phyloP scores from a whole-genome alignment of 2,329 filamentous ascomycete species.

The Fusarium fujikuroi region DNA sequence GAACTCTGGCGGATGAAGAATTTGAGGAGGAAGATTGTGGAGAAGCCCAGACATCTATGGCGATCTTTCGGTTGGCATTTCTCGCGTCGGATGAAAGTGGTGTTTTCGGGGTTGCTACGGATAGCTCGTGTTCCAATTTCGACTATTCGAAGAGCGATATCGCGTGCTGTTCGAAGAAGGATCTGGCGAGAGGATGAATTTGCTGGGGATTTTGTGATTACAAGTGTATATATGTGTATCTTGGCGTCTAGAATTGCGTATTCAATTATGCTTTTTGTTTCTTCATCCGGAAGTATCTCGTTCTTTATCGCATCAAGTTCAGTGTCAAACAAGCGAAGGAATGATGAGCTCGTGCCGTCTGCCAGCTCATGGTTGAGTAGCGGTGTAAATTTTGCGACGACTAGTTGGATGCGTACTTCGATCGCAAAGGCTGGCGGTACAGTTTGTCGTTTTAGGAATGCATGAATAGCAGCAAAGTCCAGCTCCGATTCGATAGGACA shows the following conservation, averaged over 20 bases:
- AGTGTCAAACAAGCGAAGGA: conserved; percentile 25
- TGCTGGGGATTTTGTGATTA: conserved; percentile 10
- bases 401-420: conserved; percentile 23
- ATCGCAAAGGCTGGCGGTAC: conserved; percentile 6
- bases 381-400: conserved; percentile 29
- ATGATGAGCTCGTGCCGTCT: conserved; percentile 15
- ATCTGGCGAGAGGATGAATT: conserved; percentile 22
- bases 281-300: neutral
- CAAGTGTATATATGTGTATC: conserved; percentile 27
- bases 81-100: neutral
- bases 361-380: conserved; percentile 21
- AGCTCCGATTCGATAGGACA: conserved; percentile 26
- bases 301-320: conserved; percentile 26
- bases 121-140: conserved; percentile 14
- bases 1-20: conserved; percentile 21
- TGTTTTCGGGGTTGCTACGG: neutral
- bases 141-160: conserved; percentile 18
- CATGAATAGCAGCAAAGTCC: conserved; percentile 21
- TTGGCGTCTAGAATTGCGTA: conserved; percentile 23
- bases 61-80: conserved; percentile 29
- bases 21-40: conserved; percentile 32
- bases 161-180: conserved; percentile 13
- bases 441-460: conserved; percentile 15
- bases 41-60: conserved; percentile 25
- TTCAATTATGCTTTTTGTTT: conserved; percentile 9